phyloP scores from a whole-genome alignment of 352 stramenopile genomes.

The Globisporangium lucens region DNA sequence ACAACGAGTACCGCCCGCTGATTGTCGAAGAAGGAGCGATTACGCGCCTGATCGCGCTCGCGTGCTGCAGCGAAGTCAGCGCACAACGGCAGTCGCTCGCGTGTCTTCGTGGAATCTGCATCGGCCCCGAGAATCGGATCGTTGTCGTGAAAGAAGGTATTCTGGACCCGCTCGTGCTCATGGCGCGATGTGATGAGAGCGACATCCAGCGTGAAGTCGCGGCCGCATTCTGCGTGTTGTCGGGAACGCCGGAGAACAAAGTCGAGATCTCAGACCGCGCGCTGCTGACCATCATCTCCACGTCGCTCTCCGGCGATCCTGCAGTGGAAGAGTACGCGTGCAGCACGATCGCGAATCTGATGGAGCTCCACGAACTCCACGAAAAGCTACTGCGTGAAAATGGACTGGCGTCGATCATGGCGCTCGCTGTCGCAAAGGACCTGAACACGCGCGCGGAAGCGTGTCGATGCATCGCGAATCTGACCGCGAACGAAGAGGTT shows the following conservation, averaged over 20 bases:
- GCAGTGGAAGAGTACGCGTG: slow-evolving; percentile 91
- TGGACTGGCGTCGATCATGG: slow-evolving; percentile 90
- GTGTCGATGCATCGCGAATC: slow-evolving; percentile 91
- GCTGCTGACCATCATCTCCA: slow-evolving; percentile 94
- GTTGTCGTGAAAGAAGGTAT: slow-evolving; percentile 93
- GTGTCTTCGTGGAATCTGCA: slow-evolving; percentile 92
- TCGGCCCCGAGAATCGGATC: slow-evolving; percentile 86
- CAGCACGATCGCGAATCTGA: slow-evolving; percentile 94
- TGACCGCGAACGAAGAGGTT: slow-evolving; percentile 93
- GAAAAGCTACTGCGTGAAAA: slow-evolving; percentile 93
- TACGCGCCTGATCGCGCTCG: slow-evolving; percentile 91
- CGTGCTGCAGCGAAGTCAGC: slow-evolving; percentile 92
- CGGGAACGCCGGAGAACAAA: slow-evolving; percentile 95
- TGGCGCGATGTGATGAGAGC: slow-evolving; percentile 91
- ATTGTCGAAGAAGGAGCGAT: slow-evolving; percentile 94
- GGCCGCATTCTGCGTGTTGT: slow-evolving; percentile 93
- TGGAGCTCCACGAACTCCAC: slow-evolving; percentile 94
- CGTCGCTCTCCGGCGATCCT: slow-evolving; percentile 91
- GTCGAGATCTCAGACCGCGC: slow-evolving; percentile 92
- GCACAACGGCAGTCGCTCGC: slow-evolving; percentile 92
- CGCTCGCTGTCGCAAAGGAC: slow-evolving; percentile 88
- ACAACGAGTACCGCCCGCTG: slow-evolving; percentile 88
- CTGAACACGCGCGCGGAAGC: slow-evolving; percentile 91
- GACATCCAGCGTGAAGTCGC: slow-evolving; percentile 92
- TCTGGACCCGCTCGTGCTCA: slow-evolving; percentile 94